Evolutionary conservation across 345 rosid species (phyloP).

Genomic region (Eucalyptus marginata): DNA sequence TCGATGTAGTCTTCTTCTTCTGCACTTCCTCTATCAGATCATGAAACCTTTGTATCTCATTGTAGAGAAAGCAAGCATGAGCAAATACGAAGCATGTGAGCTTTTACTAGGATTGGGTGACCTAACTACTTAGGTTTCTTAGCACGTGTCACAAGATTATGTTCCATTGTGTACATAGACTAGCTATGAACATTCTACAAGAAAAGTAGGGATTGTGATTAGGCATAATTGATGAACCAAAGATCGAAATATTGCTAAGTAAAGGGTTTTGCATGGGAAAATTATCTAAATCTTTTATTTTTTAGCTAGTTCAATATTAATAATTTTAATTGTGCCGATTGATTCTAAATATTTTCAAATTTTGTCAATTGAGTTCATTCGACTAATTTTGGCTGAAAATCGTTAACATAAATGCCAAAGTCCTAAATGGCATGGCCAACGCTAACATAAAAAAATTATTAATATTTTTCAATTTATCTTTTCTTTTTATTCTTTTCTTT

Average conservation of each 20-base stretch:
- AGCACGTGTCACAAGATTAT: not conserved
- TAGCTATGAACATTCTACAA: not conserved
- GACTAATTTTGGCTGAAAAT: rapidly evolving
- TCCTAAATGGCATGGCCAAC: rapidly evolving
- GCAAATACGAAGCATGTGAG: not conserved
- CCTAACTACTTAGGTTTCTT: not conserved
- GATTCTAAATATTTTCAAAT: too few species aligned
- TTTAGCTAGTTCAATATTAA: not conserved
- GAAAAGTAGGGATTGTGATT: not conserved
- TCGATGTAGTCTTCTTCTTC: not conserved
- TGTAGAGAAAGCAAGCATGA: not conserved
- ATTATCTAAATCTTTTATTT: rapidly evolving
- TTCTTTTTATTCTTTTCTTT: not conserved
- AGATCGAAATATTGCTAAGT: not conserved
- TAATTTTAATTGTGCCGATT: not conserved
- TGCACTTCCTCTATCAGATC: not conserved
- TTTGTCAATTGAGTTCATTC: not conserved
- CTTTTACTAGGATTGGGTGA: not conserved
- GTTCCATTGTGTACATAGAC: not conserved
- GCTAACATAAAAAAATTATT: rapidly evolving
- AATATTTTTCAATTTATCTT: not conserved
- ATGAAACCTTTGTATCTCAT: not conserved
- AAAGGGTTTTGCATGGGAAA: not conserved
- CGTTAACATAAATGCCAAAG: rapidly evolving
- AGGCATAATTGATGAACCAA: not conserved